Evolutionary conservation across 768 basidiomycete genomes (phyloP).

Genomic region (Hygrocybe coccinea): DNA sequence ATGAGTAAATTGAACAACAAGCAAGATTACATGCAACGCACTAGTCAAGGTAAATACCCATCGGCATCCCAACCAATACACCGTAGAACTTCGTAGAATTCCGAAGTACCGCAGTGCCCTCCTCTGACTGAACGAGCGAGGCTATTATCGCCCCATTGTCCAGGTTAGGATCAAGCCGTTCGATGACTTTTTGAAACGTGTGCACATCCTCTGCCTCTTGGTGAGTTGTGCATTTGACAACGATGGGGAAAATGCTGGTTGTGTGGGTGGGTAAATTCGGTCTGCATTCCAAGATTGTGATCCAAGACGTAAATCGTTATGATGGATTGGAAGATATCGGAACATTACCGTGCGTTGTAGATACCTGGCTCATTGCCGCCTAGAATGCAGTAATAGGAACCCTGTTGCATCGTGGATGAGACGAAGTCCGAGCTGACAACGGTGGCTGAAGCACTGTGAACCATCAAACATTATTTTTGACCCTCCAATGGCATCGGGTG

Average conservation of each 20-base stretch:
- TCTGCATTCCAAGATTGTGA: not conserved
- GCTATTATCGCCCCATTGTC: not conserved
- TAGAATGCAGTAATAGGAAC: too few species aligned
- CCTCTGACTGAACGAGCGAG: not conserved
- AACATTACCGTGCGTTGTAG: too few species aligned
- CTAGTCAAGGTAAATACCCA: not conserved
- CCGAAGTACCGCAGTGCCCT: not conserved
- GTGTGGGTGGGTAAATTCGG: not conserved
- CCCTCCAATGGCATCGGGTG: too few species aligned
- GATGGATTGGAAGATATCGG: too few species aligned
- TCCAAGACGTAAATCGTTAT: too few species aligned
- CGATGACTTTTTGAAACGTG: not conserved
- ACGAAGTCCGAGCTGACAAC: too few species aligned
- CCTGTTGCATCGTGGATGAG: too few species aligned
- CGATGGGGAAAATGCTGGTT: not conserved
- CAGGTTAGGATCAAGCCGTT: not conserved
- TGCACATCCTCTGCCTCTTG: not conserved
- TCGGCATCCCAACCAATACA: not conserved
- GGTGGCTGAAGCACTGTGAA: too few species aligned
- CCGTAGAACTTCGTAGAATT: not conserved
- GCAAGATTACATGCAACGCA: not conserved
- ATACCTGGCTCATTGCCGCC: too few species aligned
- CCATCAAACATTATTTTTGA: too few species aligned
- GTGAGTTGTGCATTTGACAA: not conserved
- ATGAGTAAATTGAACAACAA: not conserved